Evolutionary conservation across 2,329 filamentous ascomycete species (phyloP).

Genomic region (Didymella exigua): DNA sequence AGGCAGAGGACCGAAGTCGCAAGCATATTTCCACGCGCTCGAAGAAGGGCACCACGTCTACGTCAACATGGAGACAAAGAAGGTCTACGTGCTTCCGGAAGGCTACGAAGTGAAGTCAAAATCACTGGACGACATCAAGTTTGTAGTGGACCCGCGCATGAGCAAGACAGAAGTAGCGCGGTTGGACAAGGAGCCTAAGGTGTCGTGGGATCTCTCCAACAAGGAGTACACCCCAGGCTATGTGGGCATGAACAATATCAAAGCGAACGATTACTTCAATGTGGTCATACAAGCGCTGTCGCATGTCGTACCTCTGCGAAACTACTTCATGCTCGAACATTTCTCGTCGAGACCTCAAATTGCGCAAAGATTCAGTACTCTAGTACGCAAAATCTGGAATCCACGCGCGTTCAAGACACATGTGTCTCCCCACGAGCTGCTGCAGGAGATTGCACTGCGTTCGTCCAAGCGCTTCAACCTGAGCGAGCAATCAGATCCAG

Average conservation of each 20-base stretch:
- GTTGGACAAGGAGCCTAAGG: slow-evolving; percentile 70
- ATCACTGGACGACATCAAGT: slow-evolving; percentile 96
- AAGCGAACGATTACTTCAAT: slow-evolving; percentile 98
- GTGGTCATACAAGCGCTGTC: slow-evolving; percentile 90
- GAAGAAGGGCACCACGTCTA: slow-evolving; percentile 97
- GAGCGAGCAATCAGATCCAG: slow-evolving; percentile 89
- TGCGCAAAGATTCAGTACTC: slow-evolving; percentile 82
- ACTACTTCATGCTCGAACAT: slow-evolving; percentile 88
- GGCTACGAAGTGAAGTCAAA: slow-evolving; percentile 96
- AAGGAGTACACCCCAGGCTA: slow-evolving; percentile 91
- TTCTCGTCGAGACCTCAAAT: slow-evolving; percentile 77
- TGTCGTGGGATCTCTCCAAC: slow-evolving; percentile 77
- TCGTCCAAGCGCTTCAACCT: slow-evolving; percentile 93
- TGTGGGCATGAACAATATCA: slow-evolving; percentile 99
- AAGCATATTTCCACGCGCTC: slow-evolving; percentile 96
- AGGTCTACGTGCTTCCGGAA: slow-evolving; percentile 90
- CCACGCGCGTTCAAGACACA: slow-evolving; percentile 94
- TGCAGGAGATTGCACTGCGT: slow-evolving; percentile 89
- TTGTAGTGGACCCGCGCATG: slow-evolving; percentile 90
- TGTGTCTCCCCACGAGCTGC: slow-evolving; percentile 94
- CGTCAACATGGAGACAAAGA: slow-evolving; percentile 95
- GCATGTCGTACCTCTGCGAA: slow-evolving; percentile 86
- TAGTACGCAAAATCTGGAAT: slow-evolving; percentile 98
- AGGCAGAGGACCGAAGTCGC: slow-evolving; percentile 88
- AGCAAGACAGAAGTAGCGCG: slow-evolving; percentile 78